Conservation (phyloP, 75 land plant species). For the Pinus tabuliformis region DNA sequence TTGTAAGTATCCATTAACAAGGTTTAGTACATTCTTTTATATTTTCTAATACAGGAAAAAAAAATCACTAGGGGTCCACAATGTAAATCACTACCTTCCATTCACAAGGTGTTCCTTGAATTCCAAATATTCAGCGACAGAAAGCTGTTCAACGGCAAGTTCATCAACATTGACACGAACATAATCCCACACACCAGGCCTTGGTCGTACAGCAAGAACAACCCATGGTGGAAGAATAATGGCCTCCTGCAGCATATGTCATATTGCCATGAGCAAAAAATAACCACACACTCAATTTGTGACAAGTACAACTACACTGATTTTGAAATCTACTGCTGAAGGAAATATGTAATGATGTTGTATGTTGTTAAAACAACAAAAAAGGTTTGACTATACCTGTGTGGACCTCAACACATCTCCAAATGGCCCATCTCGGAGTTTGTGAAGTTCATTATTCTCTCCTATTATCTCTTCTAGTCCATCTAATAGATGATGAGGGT, state of each 20-base stretch:
- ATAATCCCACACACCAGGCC: conserved; percentile 72
- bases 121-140: conserved; percentile 49
- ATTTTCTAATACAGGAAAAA: not conserved
- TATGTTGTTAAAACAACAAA: no score
- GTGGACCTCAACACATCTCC: conserved; percentile 36
- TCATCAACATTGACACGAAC: conserved; percentile 67
- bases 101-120: conserved; percentile 56
- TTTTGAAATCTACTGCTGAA: not conserved
- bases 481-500: conserved; percentile 52
- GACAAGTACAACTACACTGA: not conserved
- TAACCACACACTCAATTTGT: not conserved
- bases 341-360: not conserved
- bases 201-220: conserved; percentile 52
- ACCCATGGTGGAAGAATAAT: conserved; percentile 64
- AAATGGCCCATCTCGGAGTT: conserved; percentile 47
- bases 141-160: conserved; percentile 45
- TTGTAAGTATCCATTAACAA: not conserved
- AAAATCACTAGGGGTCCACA: no score
- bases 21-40: not conserved
- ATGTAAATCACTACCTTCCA: conserved; percentile 13
- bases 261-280: not conserved
- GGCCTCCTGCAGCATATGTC: conserved; percentile 45
- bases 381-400: conserved; percentile 34
- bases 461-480: conserved; percentile 21
- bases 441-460: conserved; percentile 7